These are phyloP conservation scores for Cochlearia excelsa DNA, from an alignment of 345 rosid species.

Conservation along the genomic window DNA sequence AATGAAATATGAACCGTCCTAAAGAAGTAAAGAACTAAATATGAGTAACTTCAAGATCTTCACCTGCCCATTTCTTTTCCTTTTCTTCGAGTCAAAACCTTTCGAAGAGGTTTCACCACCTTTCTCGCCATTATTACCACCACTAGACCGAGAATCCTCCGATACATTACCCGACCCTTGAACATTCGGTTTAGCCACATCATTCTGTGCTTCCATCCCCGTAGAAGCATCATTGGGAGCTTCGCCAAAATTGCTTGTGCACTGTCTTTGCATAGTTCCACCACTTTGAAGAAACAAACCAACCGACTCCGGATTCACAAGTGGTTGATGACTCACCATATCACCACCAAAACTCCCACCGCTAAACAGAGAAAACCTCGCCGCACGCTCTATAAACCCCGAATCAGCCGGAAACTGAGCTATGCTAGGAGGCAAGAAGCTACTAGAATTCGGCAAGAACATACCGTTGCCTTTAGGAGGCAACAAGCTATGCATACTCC, in stretches of 20 bases:
- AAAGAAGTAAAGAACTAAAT: background rate
- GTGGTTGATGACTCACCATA: conserved; percentile 49
- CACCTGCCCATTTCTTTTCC: conserved; percentile 75
- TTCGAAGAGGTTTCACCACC: conserved; percentile 53
- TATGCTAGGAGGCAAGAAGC: conserved; percentile 59
- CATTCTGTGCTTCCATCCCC: conserved; percentile 37
- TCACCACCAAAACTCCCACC: conserved; percentile 66
- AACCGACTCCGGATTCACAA: conserved; percentile 52
- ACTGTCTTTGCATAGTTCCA: conserved; percentile 9
- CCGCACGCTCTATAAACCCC: conserved; percentile 92
- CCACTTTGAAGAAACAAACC: conserved; percentile 49
- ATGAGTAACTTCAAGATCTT: conserved; percentile 14
- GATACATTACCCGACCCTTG: conserved; percentile 75
- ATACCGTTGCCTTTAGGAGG: conserved; percentile 52
- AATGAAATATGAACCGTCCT: too few species aligned
- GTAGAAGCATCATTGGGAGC: conserved; percentile 48
- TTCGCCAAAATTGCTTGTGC: conserved; percentile 48
- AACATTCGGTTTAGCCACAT: conserved; percentile 41
- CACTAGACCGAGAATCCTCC: conserved; percentile 79
- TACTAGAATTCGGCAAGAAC: conserved; percentile 49
- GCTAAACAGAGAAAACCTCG: conserved; percentile 77
- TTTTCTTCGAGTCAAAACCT: conserved; percentile 56
- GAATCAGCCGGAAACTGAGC: conserved; percentile 90
- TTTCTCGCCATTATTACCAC: conserved; percentile 47
- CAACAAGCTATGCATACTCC: conserved; percentile 65